These are phyloP conservation scores for Russula griseocarnosa DNA, from an alignment of 768 basidiomycete species.

Conservation along the genomic window DNA sequence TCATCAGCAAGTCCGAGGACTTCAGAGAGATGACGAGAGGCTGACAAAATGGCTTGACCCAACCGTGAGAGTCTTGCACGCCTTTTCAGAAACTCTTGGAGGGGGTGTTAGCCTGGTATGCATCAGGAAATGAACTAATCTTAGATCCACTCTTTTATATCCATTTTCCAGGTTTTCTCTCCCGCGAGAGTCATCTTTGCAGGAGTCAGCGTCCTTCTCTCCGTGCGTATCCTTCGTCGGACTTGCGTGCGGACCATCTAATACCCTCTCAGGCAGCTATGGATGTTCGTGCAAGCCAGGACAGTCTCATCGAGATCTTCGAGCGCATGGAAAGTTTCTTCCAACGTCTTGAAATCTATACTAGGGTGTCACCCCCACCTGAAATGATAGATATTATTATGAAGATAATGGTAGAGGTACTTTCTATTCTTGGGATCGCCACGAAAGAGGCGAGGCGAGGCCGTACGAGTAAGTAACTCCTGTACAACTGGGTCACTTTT, in stretches of 20 bases:
- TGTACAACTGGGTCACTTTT: background rate
- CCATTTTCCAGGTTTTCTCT: background rate
- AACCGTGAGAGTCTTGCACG: background rate
- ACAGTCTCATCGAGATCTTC: background rate
- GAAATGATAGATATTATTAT: no score
- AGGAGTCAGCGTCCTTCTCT: background rate
- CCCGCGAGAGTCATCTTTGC: background rate
- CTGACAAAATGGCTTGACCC: background rate
- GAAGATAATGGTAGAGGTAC: background rate
- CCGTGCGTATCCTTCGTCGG: background rate
- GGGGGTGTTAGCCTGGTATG: background rate
- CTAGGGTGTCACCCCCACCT: no score
- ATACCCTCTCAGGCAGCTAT: background rate
- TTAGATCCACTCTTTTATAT: background rate
- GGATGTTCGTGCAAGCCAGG: background rate
- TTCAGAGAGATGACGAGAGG: background rate
- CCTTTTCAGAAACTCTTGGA: background rate
- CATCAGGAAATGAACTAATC: background rate
- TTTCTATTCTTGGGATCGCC: background rate
- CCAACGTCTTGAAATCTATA: background rate
- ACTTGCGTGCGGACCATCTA: background rate
- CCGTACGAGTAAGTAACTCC: background rate
- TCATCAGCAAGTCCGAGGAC: background rate
- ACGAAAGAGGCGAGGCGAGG: background rate
- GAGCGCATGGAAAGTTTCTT: background rate